Evolutionary conservation across 257 asterid species (phyloP), one percentile per base, ranked within the genome.

Genomic region (Fraxinus anomala): DNA sequence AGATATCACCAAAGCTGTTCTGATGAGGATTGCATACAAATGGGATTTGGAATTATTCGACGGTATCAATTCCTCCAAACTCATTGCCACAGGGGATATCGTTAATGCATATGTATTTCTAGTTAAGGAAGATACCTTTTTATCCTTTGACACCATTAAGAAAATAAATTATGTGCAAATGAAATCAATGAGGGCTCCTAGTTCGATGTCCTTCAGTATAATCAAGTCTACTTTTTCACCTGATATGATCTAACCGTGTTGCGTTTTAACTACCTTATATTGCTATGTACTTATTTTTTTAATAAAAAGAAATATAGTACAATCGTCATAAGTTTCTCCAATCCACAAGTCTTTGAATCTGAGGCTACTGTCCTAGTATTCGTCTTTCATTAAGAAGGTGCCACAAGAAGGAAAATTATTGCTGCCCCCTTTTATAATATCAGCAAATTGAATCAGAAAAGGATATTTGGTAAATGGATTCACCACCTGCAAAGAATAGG

Each of bases 381-480:
- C 12, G 0, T 56, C 66, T n/a, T 56, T 56, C 0, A 26, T 56
- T n/a, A 56, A 16, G 17, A 17, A 19, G 44, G 56, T 19, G 31
- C 61, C 30, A 6, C 33, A 24, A 31, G 21, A 26, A 36, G 69
- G 73, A n/a, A 54, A 73, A 26, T 11, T 42, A 42, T 42, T 2
- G 65, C 68, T 8, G 70, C 1, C 51, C 16, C 4, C 16, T 42
- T 2, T 40, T 11, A 40, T 40, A 40, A 39, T 39, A 39, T 39
- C 44, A 42, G 17, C 51, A 42, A 42, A 42, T 31, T 83, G 51
- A 54, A 67, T 24, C 19, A 33, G 2, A 42, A 76, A 92, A 92
- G 98, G 98, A 94, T 94, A 96, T 89, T 96, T 96, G 28, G 99
- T 93, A 69, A 96, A 89, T 74, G 99, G 99, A 85, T 96, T 96